phyloP scores from a whole-genome alignment of 2,329 filamentous ascomycete genomes.

The Xylaria sp. region DNA sequence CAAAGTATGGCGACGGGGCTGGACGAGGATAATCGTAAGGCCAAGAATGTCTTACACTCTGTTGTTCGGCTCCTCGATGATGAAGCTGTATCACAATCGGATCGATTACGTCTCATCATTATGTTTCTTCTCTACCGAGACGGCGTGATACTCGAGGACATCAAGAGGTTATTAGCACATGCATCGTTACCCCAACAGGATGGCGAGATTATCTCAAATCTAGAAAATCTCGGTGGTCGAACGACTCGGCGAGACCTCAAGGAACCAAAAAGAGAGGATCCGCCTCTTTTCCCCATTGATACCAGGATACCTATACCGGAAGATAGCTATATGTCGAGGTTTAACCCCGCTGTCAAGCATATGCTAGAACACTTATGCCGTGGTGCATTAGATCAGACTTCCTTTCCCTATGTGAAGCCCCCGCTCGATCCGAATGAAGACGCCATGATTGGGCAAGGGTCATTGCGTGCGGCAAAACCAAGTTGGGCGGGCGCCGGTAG shows the following conservation, averaged over 20 bases:
- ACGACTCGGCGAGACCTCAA: slow-evolving; percentile 74
- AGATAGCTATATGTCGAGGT: slow-evolving; percentile 87
- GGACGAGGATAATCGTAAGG: slow-evolving; percentile 91
- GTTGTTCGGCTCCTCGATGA: slow-evolving; percentile 90
- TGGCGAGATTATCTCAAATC: slow-evolving; percentile 76
- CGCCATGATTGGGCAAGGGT: slow-evolving; percentile 70
- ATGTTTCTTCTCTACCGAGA: slow-evolving; percentile 88
- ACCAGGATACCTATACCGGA: slow-evolving; percentile 67
- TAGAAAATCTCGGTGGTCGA: slow-evolving; percentile 83
- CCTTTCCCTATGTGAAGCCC: slow-evolving; percentile 79
- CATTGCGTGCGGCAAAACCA: slow-evolving; percentile 88
- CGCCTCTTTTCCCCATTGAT: slow-evolving; percentile 78
- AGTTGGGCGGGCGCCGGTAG: slow-evolving; percentile 91
- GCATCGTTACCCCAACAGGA: slow-evolving; percentile 80
- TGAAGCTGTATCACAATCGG: slow-evolving; percentile 73
- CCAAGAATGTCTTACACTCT: slow-evolving; percentile 87
- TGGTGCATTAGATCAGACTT: slow-evolving; percentile 71
- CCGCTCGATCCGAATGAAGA: slow-evolving; percentile 72
- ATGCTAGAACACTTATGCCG: slow-evolving; percentile 80
- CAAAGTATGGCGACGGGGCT: slow-evolving; percentile 91
- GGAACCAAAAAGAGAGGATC: slow-evolving; percentile 73
- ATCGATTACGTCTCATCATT: slow-evolving; percentile 85
- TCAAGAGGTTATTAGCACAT: slow-evolving; percentile 85
- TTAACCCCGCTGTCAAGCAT: slow-evolving; percentile 81
- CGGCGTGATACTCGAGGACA: slow-evolving; percentile 84